phyloP scores from a whole-genome alignment of 371 early-diverging fungal genomes.

The Mycotypha africana region DNA sequence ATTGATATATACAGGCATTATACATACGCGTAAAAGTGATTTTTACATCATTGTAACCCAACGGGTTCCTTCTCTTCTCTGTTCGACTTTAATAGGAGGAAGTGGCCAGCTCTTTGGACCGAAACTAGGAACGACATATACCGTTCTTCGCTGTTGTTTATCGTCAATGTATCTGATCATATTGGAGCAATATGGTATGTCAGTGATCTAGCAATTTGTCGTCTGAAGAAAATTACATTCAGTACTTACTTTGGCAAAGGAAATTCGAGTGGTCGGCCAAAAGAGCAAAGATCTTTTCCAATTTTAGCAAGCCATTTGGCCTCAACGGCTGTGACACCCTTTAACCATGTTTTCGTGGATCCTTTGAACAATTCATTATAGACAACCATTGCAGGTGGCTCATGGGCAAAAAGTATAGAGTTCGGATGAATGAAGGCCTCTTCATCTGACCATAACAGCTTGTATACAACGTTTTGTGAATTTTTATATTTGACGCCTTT shows the following conservation, averaged over 20 bases:
- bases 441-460: conserved; percentile 77
- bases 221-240: no score
- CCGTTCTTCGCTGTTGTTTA: conserved; percentile 60
- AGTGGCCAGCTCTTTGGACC: conserved; percentile 77
- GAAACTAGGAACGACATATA: conserved; percentile 67
- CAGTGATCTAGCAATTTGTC: no score
- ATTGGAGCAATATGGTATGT: no score
- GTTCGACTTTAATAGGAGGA: conserved; percentile 65
- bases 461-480: conserved; percentile 58
- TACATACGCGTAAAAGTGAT: neutral
- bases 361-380: conserved; percentile 58
- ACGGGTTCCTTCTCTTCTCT: conserved; percentile 60
- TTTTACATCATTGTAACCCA: conserved; percentile 35
- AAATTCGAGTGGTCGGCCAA: conserved; percentile 59
- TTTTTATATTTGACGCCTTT: conserved; percentile 38
- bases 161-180: conserved; percentile 27
- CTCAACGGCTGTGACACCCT: conserved; percentile 75
- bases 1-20: no score
- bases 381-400: conserved; percentile 76
- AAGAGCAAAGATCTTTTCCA: conserved; percentile 60
- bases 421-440: conserved; percentile 73
- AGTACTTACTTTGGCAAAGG: conserved; percentile 62
- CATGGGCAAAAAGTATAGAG: conserved; percentile 58
- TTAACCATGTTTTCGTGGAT: conserved; percentile 58
- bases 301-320: conserved; percentile 75